Evolutionary conservation across 1,284 basidiomycete genomes (phyloP).

Genomic region (Cerrena zonata): DNA sequence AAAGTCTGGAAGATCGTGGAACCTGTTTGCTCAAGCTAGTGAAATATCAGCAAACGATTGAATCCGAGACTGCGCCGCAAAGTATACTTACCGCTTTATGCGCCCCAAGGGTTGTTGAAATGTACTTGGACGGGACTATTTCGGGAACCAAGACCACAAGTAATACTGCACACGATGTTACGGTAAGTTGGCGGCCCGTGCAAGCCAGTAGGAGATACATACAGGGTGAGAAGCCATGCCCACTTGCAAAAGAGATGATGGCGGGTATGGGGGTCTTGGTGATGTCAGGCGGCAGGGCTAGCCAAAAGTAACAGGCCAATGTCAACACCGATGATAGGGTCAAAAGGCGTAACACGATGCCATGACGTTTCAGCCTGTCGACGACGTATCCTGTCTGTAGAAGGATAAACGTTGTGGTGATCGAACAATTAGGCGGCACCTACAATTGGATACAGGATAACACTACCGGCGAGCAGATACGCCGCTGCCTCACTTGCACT

Average conservation of each 20-base stretch:
- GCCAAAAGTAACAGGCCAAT: constrained; percentile 58
- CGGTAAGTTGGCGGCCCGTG: background rate
- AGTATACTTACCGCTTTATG: constrained; percentile 63
- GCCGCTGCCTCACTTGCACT: constrained; percentile 63
- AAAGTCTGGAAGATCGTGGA: constrained; percentile 67
- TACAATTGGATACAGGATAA: constrained; percentile 71
- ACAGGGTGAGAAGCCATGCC: constrained; percentile 71
- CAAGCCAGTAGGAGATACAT: constrained; percentile 21
- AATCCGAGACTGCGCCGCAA: background rate
- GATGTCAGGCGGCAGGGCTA: constrained; percentile 51
- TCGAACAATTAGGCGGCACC: constrained; percentile 15
- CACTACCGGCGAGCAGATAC: constrained; percentile 67
- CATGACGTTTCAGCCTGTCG: constrained; percentile 50
- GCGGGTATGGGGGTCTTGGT: constrained; percentile 59
- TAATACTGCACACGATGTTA: constrained; percentile 40
- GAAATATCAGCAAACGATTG: background rate
- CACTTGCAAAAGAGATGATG: constrained; percentile 58
- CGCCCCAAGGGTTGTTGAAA: constrained; percentile 72
- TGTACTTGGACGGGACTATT: constrained; percentile 64
- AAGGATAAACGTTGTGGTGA: background rate
- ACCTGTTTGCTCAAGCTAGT: constrained; percentile 67
- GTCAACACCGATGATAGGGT: constrained; percentile 60
- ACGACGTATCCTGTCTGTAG: constrained; percentile 55
- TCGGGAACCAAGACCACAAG: constrained; percentile 71
- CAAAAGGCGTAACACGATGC: constrained; percentile 56